Evolutionary conservation across 805 yeast genomes (phyloP).

Genomic region (Schizosaccharomyces lindneri): DNA sequence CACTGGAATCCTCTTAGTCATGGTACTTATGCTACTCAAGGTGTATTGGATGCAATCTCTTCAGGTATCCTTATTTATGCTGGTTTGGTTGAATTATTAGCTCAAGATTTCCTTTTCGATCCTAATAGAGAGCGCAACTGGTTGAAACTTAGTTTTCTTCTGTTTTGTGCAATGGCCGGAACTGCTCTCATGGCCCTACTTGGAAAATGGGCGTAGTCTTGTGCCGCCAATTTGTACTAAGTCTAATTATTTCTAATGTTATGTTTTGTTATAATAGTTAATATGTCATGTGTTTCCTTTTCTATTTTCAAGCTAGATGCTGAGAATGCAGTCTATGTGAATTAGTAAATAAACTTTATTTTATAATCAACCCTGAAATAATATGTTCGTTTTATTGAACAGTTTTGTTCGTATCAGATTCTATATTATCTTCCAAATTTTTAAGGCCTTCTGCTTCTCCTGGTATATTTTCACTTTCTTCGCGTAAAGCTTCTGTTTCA

Average conservation of each 20-base stretch:
- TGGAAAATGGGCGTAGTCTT: constrained; percentile 49
- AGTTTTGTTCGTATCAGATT: too few species aligned
- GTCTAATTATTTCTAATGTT: too few species aligned
- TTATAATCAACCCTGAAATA: too few species aligned
- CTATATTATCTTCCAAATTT: too few species aligned
- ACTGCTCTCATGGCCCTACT: constrained; percentile 48
- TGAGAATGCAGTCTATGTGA: too few species aligned
- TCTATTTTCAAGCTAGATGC: too few species aligned
- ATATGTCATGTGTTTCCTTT: too few species aligned
- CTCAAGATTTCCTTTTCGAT: constrained; percentile 38
- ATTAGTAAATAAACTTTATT: too few species aligned
- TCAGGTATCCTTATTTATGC: constrained; percentile 49
- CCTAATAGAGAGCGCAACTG: constrained; percentile 19
- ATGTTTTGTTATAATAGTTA: too few species aligned
- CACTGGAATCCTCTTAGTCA: constrained; percentile 17
- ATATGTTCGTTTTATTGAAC: too few species aligned
- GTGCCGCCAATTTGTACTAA: neutral
- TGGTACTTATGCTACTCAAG: constrained; percentile 6
- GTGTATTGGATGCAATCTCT: constrained; percentile 42
- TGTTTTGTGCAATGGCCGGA: constrained; percentile 19
- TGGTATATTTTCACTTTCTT: neutral
- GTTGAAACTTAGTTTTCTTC: constrained; percentile 19
- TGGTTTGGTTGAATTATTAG: constrained; percentile 48
- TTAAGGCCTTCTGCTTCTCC: too few species aligned
- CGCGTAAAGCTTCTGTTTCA: neutral